phyloP scores from a whole-genome alignment of 345 rosid species.

The Crucihimalaya himalaica region DNA sequence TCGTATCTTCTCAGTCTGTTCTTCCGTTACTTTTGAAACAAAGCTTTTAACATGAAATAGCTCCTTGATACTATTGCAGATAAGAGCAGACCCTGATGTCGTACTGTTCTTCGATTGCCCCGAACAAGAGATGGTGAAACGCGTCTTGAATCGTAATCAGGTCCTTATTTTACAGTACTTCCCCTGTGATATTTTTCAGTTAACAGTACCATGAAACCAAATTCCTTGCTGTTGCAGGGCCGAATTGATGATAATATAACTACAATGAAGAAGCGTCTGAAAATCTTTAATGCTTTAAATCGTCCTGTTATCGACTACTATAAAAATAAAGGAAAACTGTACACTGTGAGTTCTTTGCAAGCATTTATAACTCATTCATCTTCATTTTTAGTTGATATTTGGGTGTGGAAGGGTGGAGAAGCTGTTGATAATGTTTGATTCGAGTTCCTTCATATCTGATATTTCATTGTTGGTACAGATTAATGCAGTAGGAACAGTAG shows the following conservation, averaged over 20 bases:
- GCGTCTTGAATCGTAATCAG: constrained; percentile 75
- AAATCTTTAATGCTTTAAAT: constrained; percentile 56
- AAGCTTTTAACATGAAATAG: constrained; percentile 8
- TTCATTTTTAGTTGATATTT: not conserved
- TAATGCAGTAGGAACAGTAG: constrained; percentile 79
- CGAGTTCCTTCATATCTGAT: not conserved
- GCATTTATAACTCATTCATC: not conserved
- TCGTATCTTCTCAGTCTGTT: not conserved
- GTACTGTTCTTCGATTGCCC: constrained; percentile 81
- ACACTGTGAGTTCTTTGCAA: constrained; percentile 47
- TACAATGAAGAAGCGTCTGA: constrained; percentile 64
- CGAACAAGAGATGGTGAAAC: constrained; percentile 72
- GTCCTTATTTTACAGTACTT: constrained; percentile 38
- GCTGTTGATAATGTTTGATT: constrained; percentile 11
- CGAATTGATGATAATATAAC: constrained; percentile 79
- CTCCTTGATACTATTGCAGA: constrained; percentile 38
- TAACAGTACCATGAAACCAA: constrained; percentile 10
- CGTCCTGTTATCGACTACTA: constrained; percentile 79
- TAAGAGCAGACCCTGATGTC: constrained; percentile 59
- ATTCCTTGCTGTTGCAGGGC: constrained; percentile 50
- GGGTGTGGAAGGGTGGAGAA: not conserved
- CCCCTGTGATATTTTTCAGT: not conserved
- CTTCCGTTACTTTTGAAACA: not conserved
- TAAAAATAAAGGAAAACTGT: constrained; percentile 74
- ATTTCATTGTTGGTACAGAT: constrained; percentile 53